phyloP scores from a whole-genome alignment of 2,329 filamentous ascomycete genomes.

The Grosmannia penicillata region DNA sequence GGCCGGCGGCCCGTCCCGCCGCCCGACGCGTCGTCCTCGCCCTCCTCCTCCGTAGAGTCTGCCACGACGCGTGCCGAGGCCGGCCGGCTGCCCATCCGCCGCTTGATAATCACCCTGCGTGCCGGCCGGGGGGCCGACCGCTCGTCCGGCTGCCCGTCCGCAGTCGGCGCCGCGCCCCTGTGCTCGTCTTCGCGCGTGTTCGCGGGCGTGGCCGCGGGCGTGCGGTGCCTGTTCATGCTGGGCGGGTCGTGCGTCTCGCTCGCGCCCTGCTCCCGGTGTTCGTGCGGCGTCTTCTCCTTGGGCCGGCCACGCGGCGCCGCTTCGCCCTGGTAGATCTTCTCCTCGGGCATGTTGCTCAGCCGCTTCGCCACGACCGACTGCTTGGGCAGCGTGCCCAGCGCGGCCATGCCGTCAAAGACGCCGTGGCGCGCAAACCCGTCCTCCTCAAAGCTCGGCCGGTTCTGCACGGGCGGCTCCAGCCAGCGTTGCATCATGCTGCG shows the following conservation, averaged over 20 bases:
- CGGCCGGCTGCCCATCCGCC: slow-evolving; percentile 15
- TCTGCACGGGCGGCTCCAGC: slow-evolving; percentile 43
- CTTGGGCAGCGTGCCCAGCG: slow-evolving; percentile 60
- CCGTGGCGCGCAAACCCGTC: slow-evolving; percentile 58
- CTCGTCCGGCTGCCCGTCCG: background rate
- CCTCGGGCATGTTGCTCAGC: slow-evolving; percentile 7
- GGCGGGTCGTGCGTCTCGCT: background rate
- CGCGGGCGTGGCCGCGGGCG: too few species aligned
- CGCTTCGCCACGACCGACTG: slow-evolving; percentile 37
- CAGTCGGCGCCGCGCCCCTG: too few species aligned
- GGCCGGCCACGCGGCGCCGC: background rate
- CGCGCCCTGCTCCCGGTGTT: background rate
- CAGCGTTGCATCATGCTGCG: slow-evolving; percentile 39
- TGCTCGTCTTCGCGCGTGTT: too few species aligned
- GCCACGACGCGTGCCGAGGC: slow-evolving; percentile 10
- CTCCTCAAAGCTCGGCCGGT: slow-evolving; percentile 63
- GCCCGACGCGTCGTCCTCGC: slow-evolving; percentile 1
- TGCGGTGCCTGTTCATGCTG: slow-evolving; percentile 1
- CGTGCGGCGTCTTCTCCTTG: background rate
- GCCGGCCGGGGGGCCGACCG: background rate
- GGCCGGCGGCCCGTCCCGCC: background rate
- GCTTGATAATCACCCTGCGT: slow-evolving; percentile 32
- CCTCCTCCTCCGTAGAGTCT: slow-evolving; percentile 12
- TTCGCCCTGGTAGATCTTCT: slow-evolving; percentile 5
- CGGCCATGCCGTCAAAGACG: slow-evolving; percentile 71